Evolutionary conservation across 139 green algal species (phyloP), one percentile per base, ranked within the genome.

Genomic region (Asterochloris sp.): DNA sequence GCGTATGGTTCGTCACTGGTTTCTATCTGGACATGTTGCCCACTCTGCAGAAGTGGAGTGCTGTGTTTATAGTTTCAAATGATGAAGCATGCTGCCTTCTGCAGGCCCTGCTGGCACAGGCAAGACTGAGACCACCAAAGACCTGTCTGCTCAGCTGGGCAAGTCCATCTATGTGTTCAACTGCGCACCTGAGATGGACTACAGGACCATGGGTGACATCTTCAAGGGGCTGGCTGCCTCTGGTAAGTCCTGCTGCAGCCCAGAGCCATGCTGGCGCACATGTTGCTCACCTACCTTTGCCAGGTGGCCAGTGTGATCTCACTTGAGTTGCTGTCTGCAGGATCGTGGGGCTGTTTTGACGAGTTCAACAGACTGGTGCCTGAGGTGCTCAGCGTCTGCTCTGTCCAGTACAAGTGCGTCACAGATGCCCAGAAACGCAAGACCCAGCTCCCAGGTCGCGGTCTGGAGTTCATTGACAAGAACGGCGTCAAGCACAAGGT

Each of bases 291-390:
- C 26, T 21, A 62, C 71, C 4, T 76, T 38, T 21, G 71, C 71
- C n/a, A 21, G 26, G 24, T 9, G 23, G 8, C 71, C 24, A 13
- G 2, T 78, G 27, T 29, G 28, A 78, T 27, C 14, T 23, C 1
- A 27, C 24, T 24, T 0, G 73, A 64, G 21, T 66, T 63, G 90
- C 94, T 86, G 23, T 92, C 94, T 85, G 95, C 92, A 15, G 95
- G 95, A n/a, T 92, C 95, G 2, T 98, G 95, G 95, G 95, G 93
- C 62, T 98, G 95, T 92, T 96, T 98, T 82, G 95, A 98, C 81
- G 95, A 98, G 88, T 98, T 98, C 90, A 98, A 98, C 88, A 90
- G 95, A 63, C 96, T 98, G 83, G 91, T 94, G 13, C 93, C 98
- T 26, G 90, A 93, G 0, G 95, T 98, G 87, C 89, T 98, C 68